phyloP scores from a whole-genome alignment of 2,329 filamentous ascomycete species.

The Didymosphaeria variabile region DNA sequence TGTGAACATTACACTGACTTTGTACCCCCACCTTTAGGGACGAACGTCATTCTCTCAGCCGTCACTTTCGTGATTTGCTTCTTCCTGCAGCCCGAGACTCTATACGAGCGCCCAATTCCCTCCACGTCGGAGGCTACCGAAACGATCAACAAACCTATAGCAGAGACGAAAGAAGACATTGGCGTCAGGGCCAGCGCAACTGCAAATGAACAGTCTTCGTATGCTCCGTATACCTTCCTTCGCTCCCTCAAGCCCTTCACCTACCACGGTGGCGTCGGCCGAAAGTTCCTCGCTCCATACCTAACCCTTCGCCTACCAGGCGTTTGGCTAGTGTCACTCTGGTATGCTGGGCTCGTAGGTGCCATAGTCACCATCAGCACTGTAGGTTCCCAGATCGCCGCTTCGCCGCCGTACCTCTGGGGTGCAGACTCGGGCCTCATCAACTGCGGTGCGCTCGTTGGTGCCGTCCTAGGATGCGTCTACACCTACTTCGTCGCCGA shows the following conservation, averaged over 20 bases:
- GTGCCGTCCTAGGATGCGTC: slow-evolving; percentile 45
- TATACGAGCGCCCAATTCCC: slow-evolving; percentile 45
- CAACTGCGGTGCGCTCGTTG: slow-evolving; percentile 51
- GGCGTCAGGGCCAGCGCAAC: slow-evolving; percentile 16
- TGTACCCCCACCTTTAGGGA: too few species aligned
- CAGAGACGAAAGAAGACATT: slow-evolving; percentile 31
- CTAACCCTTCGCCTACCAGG: slow-evolving; percentile 51
- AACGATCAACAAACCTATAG: slow-evolving; percentile 23
- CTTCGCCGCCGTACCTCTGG: slow-evolving; percentile 54
- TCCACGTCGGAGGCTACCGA: slow-evolving; percentile 11
- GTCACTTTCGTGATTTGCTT: slow-evolving; percentile 45
- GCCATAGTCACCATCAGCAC: slow-evolving; percentile 51
- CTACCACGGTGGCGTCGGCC: slow-evolving; percentile 45
- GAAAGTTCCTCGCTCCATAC: slow-evolving; percentile 51
- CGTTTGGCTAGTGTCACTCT: slow-evolving; percentile 53
- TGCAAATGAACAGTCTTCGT: slow-evolving; percentile 21
- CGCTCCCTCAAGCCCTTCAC: slow-evolving; percentile 48
- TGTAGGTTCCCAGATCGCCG: slow-evolving; percentile 50
- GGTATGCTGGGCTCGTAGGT: slow-evolving; percentile 55
- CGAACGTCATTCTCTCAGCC: slow-evolving; percentile 49
- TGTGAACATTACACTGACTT: too few species aligned
- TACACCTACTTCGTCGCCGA: slow-evolving; percentile 52
- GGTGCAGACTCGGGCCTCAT: slow-evolving; percentile 51
- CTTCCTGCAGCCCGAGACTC: slow-evolving; percentile 52
- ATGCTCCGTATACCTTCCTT: slow-evolving; percentile 43